Evolutionary conservation across 768 basidiomycete genomes (phyloP), one percentile per base, ranked within the genome.

Genomic region (Porphyrellus cyaneotinctus): DNA sequence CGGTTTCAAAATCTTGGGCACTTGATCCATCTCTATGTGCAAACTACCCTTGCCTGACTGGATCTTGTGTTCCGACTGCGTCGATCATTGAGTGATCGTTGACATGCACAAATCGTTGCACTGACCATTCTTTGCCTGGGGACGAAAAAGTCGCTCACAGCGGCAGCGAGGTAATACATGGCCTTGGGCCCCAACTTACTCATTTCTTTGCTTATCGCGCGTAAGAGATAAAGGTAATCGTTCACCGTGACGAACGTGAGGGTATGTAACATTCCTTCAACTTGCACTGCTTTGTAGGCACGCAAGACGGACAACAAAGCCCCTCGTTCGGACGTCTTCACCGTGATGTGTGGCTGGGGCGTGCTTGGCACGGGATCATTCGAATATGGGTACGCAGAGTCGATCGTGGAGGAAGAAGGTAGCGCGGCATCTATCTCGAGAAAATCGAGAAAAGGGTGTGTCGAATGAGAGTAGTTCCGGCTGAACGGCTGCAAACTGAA

Each of bases 401-500:
- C 57, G 5, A 52, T 33, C 3, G 58, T 52, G 7, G 54, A 57
- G n/a, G 62, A 59, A 38, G 64, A 65, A 3, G 60, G 52, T 31
- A 50, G 54, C 5, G 49, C 28, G 15, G 54, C 42, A 51, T 76
- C 73, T 52, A 95, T 84, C 41, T 92, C 85, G 23, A 99, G 80
- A 54, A 98, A 88, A 69, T 97, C 95, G 52, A 99, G 84, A 73
- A 99, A 99, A 0, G 95, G 95, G 67, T 97, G 95, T 4, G 94
- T 94, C 0, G 93, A 95, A 70, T 99, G 95, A 10, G 94, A 97
- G 72, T 98, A 99, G 68, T 99, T 95, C 44, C 97, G 75, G 66
- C 91, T 94, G 78, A 95, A 99, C 0, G 97, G 97, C 63, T 97
- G 93, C 38, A 98, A 81, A 58, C 95, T 97, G 76, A 97, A 95